Percentiles rank a stretch among this genome's conserved stretches.
phyloP scores from a whole-genome alignment of 345 rosid species.

The Hypericum perforatum region DNA sequence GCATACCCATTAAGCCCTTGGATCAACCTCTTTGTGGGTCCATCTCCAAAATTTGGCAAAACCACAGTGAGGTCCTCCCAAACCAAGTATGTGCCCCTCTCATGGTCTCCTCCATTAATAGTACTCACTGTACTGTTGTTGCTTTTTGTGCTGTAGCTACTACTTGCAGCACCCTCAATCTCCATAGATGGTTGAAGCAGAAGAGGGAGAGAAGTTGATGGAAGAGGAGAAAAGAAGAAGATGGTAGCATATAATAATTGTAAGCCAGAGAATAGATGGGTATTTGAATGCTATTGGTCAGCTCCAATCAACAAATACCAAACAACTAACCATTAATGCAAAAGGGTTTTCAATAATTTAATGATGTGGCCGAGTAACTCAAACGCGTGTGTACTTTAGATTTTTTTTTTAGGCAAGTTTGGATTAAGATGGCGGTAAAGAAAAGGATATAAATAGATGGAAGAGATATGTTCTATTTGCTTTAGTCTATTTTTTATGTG shows the following conservation, averaged over 20 bases:
- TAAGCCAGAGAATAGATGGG: neutral
- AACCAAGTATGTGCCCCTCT: conserved; percentile 37
- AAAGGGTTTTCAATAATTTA: no score
- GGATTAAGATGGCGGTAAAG: no score
- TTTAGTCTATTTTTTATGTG: no score
- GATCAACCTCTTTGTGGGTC: conserved; percentile 62
- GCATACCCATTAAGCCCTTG: conserved; percentile 79
- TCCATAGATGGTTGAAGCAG: conserved; percentile 25
- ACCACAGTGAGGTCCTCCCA: conserved; percentile 84
- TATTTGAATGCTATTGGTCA: neutral
- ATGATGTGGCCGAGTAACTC: no score
- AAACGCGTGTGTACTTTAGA: no score
- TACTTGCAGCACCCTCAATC: conserved; percentile 39
- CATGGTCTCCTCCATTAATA: neutral
- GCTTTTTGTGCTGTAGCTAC: conserved; percentile 3
- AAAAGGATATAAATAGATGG: no score
- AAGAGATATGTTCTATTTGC: no score
- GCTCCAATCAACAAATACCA: conserved; percentile 19
- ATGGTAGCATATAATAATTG: conserved; percentile 1
- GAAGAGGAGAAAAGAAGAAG: conserved; percentile 1
- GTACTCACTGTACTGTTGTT: no score
- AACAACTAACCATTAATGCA: conserved; percentile 33
- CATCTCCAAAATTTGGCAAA: conserved; percentile 61
- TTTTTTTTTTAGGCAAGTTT: no score
- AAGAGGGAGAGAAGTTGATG: neutral